Evolutionary conservation across 139 green algal genomes (phyloP), one percentile per base, ranked within the genome.

Genomic region (Chlorella ohadii): DNA sequence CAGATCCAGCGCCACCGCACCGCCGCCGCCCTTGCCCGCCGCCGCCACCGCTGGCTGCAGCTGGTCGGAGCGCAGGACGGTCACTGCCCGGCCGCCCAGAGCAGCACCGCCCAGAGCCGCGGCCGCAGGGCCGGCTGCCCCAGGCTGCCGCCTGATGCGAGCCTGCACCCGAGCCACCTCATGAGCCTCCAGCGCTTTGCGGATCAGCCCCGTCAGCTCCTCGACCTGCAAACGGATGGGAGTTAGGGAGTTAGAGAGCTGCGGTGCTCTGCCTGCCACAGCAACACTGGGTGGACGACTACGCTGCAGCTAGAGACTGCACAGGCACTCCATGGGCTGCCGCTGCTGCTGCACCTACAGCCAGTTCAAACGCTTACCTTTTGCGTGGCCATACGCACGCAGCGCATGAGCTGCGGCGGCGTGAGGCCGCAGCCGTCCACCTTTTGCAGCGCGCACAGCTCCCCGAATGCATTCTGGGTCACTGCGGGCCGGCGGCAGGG

Each of bases 361-460:
- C n/a, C n/a, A n/a, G n/a, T n/a, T n/a, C n/a, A n/a, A n/a, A n/a
- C n/a, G n/a, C n/a, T n/a, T n/a, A 81, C 75, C 57, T 81, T 71
- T 4, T 70, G 59, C 0, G 75, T 82, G 63, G 83, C 89, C 34
- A 91, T 36, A 27, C 85, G 65, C 11, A 90, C 68, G 78, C 91
- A 88, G 7, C 65, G 79, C 75, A 90, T 64, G 16, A 96, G 74
- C 87, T 95, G 82, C 31, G 75, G 17, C 4, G 78, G 36, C 13
- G 66, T 76, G 23, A 98, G 81, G 2, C 90, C 93, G 47, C 92
- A 83, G 38, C 94, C 93, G 17, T 90, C 85, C 9, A 89, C 87
- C 87, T 98, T 97, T 59, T 96, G 91, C 61, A 96, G 83, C 17
- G 91, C 90, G 82, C 95, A 98, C 63, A 98, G 77, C 89, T 98